Evolutionary conservation across 140 eudicot genomes (phyloP), one percentile per base, ranked within the genome.

Genomic region (Ambrosia hybrid): DNA sequence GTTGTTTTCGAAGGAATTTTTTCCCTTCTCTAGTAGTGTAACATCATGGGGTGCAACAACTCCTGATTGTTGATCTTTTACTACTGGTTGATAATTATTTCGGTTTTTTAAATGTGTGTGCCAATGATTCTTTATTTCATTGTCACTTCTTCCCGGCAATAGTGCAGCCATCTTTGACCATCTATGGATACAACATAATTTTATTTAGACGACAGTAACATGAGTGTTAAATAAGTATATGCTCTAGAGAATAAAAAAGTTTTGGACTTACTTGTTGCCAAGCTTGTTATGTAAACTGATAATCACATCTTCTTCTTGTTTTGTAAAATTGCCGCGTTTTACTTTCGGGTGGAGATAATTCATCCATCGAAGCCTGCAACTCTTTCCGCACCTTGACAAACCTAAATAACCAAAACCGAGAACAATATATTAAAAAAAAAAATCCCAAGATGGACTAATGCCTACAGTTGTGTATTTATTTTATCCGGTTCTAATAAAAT

Each of bases 341-440:
- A 84, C 12, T 5, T 75, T 75, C 6, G 89, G 92, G 5, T 70
- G 73, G 9, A 87, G 15, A 51, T 87, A 87, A 71, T 87, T 87
- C 67, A 81, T 70, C 88, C 92, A 87, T 17, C 92, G 67, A 3
- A 82, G 61, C 65, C 86, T 82, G 55, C 86, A 82, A 63, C 86
- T 82, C 51, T 82, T 82, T 45, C 89, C 89, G 17, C 87, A 75
- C 76, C 89, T 82, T 6, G 83, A 43, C 38, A 87, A 46, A 60
- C 96, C 96, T 88, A 68, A 66, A 81, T 66, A 62, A 14, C 6
- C 39, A 6, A 26, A 43, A 67, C 6, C 9, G n/a, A 43, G 21
- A 14, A 61, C 55, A 15, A 14, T 15, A 36, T 1, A 15, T 17
- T 52, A 43, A 14, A 61, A 70, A 41, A 41, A 41, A 43, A 2